Evolutionary conservation across 176 grass and related monocot species (phyloP).

Genomic region (Raddia guianensis): DNA sequence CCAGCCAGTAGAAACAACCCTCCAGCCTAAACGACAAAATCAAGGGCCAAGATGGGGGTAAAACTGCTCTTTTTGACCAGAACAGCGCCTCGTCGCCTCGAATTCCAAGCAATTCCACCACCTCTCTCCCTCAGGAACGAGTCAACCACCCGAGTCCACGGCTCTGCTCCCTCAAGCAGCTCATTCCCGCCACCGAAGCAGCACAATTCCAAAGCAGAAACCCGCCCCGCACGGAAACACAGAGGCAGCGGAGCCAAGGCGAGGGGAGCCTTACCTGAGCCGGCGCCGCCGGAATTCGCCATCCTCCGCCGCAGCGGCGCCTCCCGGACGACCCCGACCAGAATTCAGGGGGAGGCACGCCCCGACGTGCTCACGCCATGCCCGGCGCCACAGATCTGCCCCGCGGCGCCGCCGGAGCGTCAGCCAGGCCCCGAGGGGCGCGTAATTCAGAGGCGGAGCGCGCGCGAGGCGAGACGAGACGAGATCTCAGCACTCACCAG

Average conservation of each 20-base stretch:
- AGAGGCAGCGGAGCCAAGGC: neutral
- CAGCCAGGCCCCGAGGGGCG: neutral
- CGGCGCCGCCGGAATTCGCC: constrained; percentile 32
- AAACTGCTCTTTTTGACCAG: neutral
- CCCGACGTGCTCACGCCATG: constrained; percentile 55
- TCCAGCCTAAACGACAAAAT: neutral
- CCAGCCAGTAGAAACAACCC: neutral
- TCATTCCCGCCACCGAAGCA: neutral
- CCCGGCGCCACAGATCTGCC: constrained; percentile 43
- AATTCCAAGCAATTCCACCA: constrained; percentile 23
- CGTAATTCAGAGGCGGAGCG: constrained; percentile 21
- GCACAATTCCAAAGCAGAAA: constrained; percentile 21
- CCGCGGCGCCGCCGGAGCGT: neutral
- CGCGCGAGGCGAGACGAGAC: neutral
- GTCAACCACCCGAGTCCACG: constrained; percentile 36
- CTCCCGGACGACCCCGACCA: neutral
- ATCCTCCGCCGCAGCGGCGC: constrained; percentile 17
- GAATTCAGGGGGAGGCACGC: neutral
- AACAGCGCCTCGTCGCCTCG: constrained; percentile 1
- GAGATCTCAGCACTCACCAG: constrained; percentile 23
- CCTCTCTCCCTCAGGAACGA: neutral
- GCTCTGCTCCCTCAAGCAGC: constrained; percentile 4
- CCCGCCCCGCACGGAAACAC: too few species aligned
- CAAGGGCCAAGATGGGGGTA: neutral
- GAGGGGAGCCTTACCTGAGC: constrained; percentile 16